Evolutionary conservation across 805 yeast genomes (phyloP), one percentile per base, ranked within the genome.

Genomic region (Saccharomycopsis sp.): DNA sequence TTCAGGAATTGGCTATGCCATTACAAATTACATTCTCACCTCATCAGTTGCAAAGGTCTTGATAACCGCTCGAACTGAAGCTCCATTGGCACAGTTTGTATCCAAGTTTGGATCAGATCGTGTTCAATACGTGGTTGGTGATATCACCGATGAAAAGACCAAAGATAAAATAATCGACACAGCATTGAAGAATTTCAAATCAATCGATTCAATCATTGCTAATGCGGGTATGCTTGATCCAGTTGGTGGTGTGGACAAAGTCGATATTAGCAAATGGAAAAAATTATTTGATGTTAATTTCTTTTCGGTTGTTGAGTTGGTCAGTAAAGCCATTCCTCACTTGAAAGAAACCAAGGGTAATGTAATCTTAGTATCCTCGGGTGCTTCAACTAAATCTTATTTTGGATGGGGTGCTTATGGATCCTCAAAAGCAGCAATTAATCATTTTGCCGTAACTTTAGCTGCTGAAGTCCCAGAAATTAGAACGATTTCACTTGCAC

Each of bases 391-490:
- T 1, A 73, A 69, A 43, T 65, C 79, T 16, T 3, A 66, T 67
- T 54, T 69, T 51, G 93, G 87, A 0, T 90, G 97, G 97, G 82
- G 83, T 14, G 94, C 96, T 4, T 90, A 90, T 56, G 95, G 96
- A 1, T 67, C 89, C 3, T 80, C 96, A 4, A 90, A 90, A 61
- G 96, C 97, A 0, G 96, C 97, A 0, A 59, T 90, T 41, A 88
- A 90, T 60, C 88, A 81, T 55, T 72, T 87, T 42, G 79, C 85
- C 4, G 57, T 65, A 38, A 76, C 85, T 11, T 59, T 90, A 13
- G 81, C 85, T 1, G 67, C 64, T 4, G 96, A 88, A 56, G 88
- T 84, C 58, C 65, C 70, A 1, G 69, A 65, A 0, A 63, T 87
- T n/a, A 61, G 65, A 28, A 67, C 82, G 3, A 64, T 88, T 8